Evolutionary conservation across 106 monocot genomes (phyloP).

Genomic region (Dioscorea zingiberensis): DNA sequence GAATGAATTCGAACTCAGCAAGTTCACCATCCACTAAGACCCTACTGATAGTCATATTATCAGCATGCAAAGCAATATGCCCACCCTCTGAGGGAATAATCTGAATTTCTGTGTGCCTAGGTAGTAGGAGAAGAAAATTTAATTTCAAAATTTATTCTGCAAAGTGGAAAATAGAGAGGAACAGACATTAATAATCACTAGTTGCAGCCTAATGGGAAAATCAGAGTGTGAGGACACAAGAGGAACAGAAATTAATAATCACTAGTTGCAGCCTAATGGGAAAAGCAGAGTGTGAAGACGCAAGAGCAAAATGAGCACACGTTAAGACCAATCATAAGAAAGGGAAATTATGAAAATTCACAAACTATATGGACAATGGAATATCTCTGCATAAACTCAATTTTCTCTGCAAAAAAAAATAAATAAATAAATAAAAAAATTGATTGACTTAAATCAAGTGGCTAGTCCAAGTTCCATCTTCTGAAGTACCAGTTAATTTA

Average conservation of each 20-base stretch:
- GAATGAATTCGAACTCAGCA: conserved; percentile 52
- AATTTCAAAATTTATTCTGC: background rate
- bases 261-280: no score
- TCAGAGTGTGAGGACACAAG: background rate
- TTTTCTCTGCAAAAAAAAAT: no score
- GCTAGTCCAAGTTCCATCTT: no score
- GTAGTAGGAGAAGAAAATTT: conserved; percentile 4
- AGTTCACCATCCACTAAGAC: conserved; percentile 63
- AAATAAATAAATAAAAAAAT: no score
- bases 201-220: background rate
- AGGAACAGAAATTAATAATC: no score
- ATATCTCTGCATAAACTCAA: no score
- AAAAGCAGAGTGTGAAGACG: background rate
- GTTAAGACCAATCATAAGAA: background rate
- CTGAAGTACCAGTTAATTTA: no score
- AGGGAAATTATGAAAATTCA: no score
- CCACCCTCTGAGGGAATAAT: conserved; percentile 56
- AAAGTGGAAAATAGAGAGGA: background rate
- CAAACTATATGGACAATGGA: no score
- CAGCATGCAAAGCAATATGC: conserved; percentile 62
- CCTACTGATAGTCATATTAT: conserved; percentile 55
- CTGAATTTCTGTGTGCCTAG: conserved; percentile 86
- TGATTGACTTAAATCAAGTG: no score
- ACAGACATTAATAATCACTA: background rate
- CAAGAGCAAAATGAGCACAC: background rate